phyloP scores from a whole-genome alignment of 2,329 filamentous ascomycete species.

The Dothiorella sarmentorum region DNA sequence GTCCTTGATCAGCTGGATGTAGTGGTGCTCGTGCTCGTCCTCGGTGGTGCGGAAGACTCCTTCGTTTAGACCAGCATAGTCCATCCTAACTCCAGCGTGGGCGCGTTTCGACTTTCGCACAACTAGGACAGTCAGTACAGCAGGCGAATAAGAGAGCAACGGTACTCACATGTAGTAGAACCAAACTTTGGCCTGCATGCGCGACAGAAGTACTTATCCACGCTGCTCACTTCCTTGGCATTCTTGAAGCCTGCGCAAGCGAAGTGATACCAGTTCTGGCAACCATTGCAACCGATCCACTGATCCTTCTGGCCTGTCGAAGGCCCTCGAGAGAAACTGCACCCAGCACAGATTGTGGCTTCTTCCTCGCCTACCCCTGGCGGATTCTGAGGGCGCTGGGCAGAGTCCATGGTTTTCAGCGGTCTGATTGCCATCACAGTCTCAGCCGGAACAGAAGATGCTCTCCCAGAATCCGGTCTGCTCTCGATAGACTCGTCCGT shows the following conservation, averaged over 20 bases:
- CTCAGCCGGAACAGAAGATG: constrained; percentile 29
- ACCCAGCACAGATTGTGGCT: constrained; percentile 54
- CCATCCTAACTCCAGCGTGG: constrained; percentile 56
- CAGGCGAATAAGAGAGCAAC: constrained; percentile 10
- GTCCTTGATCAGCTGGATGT: constrained; percentile 64
- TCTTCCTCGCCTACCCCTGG: constrained; percentile 25
- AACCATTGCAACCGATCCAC: constrained; percentile 68
- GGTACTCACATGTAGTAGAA: constrained; percentile 55
- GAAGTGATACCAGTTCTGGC: constrained; percentile 66
- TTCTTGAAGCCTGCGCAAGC: constrained; percentile 64
- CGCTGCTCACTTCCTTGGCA: constrained; percentile 60
- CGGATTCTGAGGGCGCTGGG: not conserved
- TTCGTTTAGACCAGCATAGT: constrained; percentile 65
- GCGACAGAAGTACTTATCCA: constrained; percentile 66
- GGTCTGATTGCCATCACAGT: constrained; percentile 8
- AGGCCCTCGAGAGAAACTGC: constrained; percentile 53
- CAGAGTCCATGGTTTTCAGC: not conserved
- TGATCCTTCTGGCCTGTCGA: constrained; percentile 53
- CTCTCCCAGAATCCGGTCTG: not conserved
- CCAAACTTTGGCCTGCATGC: constrained; percentile 57
- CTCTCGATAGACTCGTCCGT: not conserved
- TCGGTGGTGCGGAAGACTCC: constrained; percentile 63
- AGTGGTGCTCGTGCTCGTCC: constrained; percentile 64
- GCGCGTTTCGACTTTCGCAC: constrained; percentile 64
- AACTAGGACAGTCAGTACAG: constrained; percentile 34